Conservation (phyloP, 129 eudicot genomes). For the Dittrichia graveolens region DNA sequence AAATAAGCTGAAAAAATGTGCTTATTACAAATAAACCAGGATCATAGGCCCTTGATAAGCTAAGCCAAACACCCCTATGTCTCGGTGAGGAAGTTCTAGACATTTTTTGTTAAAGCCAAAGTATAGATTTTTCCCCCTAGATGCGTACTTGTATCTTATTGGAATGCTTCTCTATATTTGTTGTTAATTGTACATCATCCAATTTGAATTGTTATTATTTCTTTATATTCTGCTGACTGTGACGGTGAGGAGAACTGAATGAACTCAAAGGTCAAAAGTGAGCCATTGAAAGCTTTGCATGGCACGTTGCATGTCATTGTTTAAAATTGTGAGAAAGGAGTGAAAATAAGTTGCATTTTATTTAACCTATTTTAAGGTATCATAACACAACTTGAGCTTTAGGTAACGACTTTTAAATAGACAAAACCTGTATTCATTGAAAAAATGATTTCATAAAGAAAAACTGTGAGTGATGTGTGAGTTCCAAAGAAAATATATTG, state of each 20-base stretch:
- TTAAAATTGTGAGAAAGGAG: not conserved
- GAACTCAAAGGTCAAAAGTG: not conserved
- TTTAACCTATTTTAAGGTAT: not conserved
- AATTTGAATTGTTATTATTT: not conserved
- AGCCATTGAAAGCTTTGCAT: not conserved
- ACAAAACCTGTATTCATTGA: not conserved
- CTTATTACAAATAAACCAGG: too few relatives aligned
- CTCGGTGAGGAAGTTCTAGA: not conserved
- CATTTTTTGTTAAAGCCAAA: not conserved
- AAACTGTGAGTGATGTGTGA: not conserved
- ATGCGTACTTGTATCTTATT: not conserved
- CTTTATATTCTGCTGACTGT: not conserved
- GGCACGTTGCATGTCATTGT: not conserved
- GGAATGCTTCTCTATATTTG: not conserved
- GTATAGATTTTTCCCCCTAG: not conserved
- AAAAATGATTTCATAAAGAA: not conserved
- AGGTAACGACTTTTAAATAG: not conserved
- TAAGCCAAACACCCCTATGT: not conserved
- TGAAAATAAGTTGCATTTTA: not conserved
- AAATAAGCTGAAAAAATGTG: too few relatives aligned
- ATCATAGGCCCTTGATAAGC: too few relatives aligned
- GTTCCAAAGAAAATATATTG: slow-evolving; percentile 2
- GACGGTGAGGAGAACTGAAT: not conserved
- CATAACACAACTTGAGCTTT: not conserved
- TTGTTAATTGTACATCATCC: not conserved